Evolutionary conservation across 2,329 filamentous ascomycete genomes (phyloP).

Genomic region (Diaporthe amygdali): DNA sequence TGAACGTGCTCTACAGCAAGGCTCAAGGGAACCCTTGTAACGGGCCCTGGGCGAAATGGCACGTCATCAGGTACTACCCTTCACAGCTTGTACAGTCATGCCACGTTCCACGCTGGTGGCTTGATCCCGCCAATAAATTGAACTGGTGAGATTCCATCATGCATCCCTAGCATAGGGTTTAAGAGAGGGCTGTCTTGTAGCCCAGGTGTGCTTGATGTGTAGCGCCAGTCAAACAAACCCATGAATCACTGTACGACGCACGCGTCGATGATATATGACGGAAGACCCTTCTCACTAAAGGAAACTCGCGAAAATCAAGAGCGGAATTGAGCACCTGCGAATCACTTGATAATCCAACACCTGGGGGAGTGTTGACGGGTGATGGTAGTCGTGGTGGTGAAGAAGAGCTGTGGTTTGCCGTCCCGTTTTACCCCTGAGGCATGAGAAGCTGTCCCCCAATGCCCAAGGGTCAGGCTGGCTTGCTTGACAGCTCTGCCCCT

Average conservation of each 20-base stretch:
- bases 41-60: not conserved
- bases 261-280: too few relatives aligned
- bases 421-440: slow-evolving; percentile 8
- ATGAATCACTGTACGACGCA: not conserved
- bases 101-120: slow-evolving; percentile 1
- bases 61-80: slow-evolving; percentile 6
- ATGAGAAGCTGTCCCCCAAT: not conserved
- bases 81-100: not conserved
- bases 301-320: too few relatives aligned
- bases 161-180: not conserved
- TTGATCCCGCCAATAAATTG: not conserved
- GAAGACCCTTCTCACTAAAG: too few relatives aligned
- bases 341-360: not conserved
- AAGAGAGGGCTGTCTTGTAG: not conserved
- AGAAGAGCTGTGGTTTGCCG: not conserved
- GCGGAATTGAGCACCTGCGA: not conserved
- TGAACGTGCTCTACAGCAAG: not conserved
- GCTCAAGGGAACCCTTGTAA: slow-evolving; percentile 1
- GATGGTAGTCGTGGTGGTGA: slow-evolving; percentile 29
- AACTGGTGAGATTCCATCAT: not conserved
- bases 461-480: not conserved
- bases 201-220: not conserved
- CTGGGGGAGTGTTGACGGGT: not conserved
- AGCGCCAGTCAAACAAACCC: not conserved
- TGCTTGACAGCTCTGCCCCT: slow-evolving; percentile 18